Base-by-base conservation (phyloP, 2,329 filamentous ascomycete species). In the Paecilomyces sp. region DNA sequence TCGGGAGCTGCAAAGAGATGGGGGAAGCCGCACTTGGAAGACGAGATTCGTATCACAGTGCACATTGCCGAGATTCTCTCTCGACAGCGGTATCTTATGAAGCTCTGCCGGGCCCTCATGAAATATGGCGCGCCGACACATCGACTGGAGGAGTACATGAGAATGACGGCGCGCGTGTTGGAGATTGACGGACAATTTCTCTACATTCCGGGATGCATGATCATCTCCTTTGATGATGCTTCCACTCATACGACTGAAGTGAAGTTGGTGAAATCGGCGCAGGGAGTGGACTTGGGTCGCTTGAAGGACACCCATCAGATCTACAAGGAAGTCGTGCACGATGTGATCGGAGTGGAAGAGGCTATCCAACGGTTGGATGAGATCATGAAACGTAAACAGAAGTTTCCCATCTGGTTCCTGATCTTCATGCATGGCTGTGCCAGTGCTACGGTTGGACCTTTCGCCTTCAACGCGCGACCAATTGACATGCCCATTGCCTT, bases 161-260 rank as follows among this genome's bases (percentile, higher is more conserved):
- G 83, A 64, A 96, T 93, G 90, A 92, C 90, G 6, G 88, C 92
- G 1, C 85, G 90, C 6, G 90, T 95, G 1, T 82, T 97, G 51
- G 90, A 93, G 74, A 93, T 96, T 30, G 89, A 96, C 63, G 89
- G 89, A 13, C 91, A 96, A 69, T 97, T 96, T 67, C 77, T 97
- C 22, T 97, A 97, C 72, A 85, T 97, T 33, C 92, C 93, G 0
- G 91, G 91, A 0, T 95, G 91, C 69, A 97, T 97, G 93, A 90
- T 97, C 59, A 89, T 96, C 70, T 94, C 91, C 2, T 97, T 97
- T 69, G 92, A 86, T 56, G 79, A 81, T 58, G 65, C 70, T 4
- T 70, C 72, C 6, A 80, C 79, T 1, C 78, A 80, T 63, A 80
- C 78, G 5, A 78, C 78, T 1, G 79, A 81, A 61, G 75, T 81